Percentiles rank a stretch among this genome's conserved stretches.
Conservation (phyloP, 225 moss, liverwort and hornwort species). For the Marchantia paleacea region DNA sequence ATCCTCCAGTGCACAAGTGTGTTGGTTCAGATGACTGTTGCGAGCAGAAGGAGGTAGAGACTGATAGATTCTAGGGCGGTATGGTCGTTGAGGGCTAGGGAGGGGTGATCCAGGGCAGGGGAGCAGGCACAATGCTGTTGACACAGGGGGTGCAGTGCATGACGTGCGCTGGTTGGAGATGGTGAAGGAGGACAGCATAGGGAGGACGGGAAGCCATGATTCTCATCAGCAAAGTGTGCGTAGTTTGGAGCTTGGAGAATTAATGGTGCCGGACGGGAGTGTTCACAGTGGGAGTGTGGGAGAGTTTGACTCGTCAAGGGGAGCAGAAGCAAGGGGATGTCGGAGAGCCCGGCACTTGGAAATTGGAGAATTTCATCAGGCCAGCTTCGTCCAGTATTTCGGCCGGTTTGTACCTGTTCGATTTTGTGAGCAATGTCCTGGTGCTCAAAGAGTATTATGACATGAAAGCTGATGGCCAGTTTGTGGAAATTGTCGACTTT, state of each 20-base stretch:
- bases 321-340: neutral
- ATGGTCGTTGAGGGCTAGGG: no score
- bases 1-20: no score
- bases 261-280: neutral
- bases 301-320: neutral
- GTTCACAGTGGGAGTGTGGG: neutral
- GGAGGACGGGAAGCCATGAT: neutral
- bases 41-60: no score
- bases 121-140: no score
- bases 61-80: no score
- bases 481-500: neutral
- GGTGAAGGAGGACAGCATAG: neutral
- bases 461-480: neutral
- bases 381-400: neutral
- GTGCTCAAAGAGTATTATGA: slow-evolving; percentile 11
- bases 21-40: no score
- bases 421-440: neutral
- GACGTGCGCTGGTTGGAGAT: neutral
- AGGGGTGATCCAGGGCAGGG: no score
- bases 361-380: neutral
- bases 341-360: neutral
- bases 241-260: neutral
- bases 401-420: slow-evolving; percentile 7
- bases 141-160: no score
- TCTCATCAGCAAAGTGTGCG: neutral